Evolutionary conservation across 805 yeast species (phyloP), one percentile per base, ranked within the genome.

Genomic region (Tetrapisispora iriomotensis): DNA sequence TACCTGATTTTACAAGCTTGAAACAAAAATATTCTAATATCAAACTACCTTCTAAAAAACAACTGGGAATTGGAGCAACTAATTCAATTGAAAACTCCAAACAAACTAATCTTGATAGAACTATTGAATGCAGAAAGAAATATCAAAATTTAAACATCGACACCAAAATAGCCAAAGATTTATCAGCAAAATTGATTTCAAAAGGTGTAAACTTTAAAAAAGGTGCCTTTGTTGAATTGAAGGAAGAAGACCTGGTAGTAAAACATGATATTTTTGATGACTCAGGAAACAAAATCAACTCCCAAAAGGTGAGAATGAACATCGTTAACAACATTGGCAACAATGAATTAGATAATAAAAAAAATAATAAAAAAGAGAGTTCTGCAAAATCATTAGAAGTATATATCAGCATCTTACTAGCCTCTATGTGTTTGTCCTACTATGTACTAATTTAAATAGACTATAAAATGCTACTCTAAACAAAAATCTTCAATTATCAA

Each of bases 181-280:
- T 65, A 62, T 75, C 73, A 1, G 54, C 58, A 5, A 62, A 61
- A 0, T 53, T 78, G 36, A 68, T 79, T 29, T 61, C 62, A 22
- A 53, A 50, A 8, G 84, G 85, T 1, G 78, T 73, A 4, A 54
- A 62, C 7, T 65, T 62, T 0, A 51, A 57, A 8, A 58, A 53
- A 34, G 90, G 90, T 0, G 59, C 60, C 41, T 78, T 58, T 50
- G 70, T 78, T 8, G 50, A 62, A 3, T 52, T 81, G 8, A 42
- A 61, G 2, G 66, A 63, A 8, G 50, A 58, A 0, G 78, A 76
- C 29, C 49, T 77, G 40, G 44, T 45, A 8, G 63, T 75, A 1
- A 62, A 61, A 6, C 70, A 50, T 47, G 61, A 65, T 36, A 67
- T 79, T 6, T 61, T 54, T 36, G 68, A 65, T 37, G 49, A 56